A percentile compares a stretch with the other conserved stretches of the same genome.
These are phyloP conservation scores for Yamadazyma akitaensis DNA, from an alignment of 805 yeast species.

Conservation along the genomic window DNA sequence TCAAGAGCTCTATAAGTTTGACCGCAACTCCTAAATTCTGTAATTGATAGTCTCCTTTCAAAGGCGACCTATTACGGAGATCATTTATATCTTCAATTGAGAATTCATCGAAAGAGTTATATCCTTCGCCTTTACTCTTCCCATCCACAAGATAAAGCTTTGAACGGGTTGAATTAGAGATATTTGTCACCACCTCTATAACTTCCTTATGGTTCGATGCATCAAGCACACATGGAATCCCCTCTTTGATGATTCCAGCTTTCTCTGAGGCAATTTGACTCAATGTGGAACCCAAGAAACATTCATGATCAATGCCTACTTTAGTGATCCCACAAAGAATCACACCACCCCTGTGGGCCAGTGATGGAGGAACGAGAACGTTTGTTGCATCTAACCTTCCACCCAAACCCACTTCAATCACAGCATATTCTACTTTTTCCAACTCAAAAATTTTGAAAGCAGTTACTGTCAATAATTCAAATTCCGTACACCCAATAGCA, in stretches of 20 bases:
- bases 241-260: conserved; percentile 76
- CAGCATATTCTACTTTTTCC: conserved; percentile 63
- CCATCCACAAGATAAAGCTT: conserved; percentile 24
- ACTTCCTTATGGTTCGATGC: conserved; percentile 57
- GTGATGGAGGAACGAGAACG: conserved; percentile 40
- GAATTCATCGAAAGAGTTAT: not conserved
- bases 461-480: conserved; percentile 80
- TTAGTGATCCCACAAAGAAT: conserved; percentile 74
- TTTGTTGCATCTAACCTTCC: conserved; percentile 90
- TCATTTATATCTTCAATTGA: not conserved
- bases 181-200: conserved; percentile 39
- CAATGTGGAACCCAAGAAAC: conserved; percentile 65
- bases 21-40: conserved; percentile 70
- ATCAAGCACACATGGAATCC: conserved; percentile 67
- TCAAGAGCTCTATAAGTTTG: conserved; percentile 43
- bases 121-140: not conserved
- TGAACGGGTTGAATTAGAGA: conserved; percentile 33
- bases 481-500: conserved; percentile 73
- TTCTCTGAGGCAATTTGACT: conserved; percentile 70
- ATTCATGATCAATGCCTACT: conserved; percentile 83
- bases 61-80: conserved; percentile 40
- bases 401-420: conserved; percentile 93
- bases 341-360: conserved; percentile 38
- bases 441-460: conserved; percentile 74
- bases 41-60: conserved; percentile 70